A percentile compares a stretch with the other conserved stretches of the same genome.
Conservation (phyloP, 306 rosid genomes). For the Luffa aegyptiaca region DNA sequence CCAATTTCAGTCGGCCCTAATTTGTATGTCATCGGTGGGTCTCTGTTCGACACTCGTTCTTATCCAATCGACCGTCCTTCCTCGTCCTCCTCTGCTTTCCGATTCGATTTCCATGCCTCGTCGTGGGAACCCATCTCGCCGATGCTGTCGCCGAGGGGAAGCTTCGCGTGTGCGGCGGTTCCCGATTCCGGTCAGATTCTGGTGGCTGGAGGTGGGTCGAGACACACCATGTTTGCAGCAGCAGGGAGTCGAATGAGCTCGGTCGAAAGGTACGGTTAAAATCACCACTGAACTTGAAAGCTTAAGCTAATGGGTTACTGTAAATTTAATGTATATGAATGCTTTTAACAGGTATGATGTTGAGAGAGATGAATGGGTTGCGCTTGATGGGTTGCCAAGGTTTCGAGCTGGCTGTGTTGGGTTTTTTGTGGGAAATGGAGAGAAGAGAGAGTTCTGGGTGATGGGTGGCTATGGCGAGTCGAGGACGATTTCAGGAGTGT, state of each 20-base stretch:
- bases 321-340: background rate
- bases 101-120: conserved; percentile 37
- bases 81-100: conserved; percentile 36
- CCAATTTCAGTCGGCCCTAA: conserved; percentile 44
- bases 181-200: conserved; percentile 26
- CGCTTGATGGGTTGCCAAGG: conserved; percentile 54
- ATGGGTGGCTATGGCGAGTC: conserved; percentile 81
- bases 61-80: conserved; percentile 79
- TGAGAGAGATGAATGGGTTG: conserved; percentile 49
- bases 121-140: conserved; percentile 50
- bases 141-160: conserved; percentile 67
- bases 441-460: conserved; percentile 62
- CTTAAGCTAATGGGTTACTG: background rate
- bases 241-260: conserved; percentile 61
- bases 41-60: conserved; percentile 82
- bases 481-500: conserved; percentile 64
- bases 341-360: conserved; percentile 31
- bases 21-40: conserved; percentile 66
- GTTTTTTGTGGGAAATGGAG: conserved; percentile 38
- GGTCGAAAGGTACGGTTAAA: conserved; percentile 42
- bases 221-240: conserved; percentile 59
- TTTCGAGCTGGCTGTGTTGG: conserved; percentile 86
- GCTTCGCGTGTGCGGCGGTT: conserved; percentile 64
- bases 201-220: conserved; percentile 83
- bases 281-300: background rate